Base-by-base conservation (phyloP, 2,329 filamentous ascomycete species). In the Colletotrichum sp. region DNA sequence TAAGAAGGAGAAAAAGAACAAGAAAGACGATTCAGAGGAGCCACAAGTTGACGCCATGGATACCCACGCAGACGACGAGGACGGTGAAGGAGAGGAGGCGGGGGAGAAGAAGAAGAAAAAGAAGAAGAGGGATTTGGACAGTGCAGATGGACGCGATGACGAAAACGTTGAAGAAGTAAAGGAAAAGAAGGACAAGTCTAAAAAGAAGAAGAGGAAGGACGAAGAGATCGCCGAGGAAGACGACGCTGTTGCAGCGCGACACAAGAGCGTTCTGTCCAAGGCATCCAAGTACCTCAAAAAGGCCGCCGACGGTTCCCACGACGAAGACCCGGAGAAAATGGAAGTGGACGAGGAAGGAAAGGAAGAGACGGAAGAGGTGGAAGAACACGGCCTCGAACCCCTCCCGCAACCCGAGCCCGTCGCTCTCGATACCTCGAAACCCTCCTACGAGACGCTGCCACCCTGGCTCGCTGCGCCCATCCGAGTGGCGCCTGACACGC, bases 361-460 rank as follows among this genome's bases (percentile, higher is more conserved):
- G 1, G 82, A 62, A 18, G 78, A 80, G 6, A 79, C 81, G 18
- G 84, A 86, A 55, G 78, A 82, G 26, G 79, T 80, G 15, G 89
- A 91, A 80, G 82, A 93, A 5, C 93, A 96, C 82, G 95, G 95
- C 26, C 88, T 99, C 1, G 92, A 94, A 72, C 96, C 95, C 8
- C 88, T 98, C 24, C 96, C 96, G 9, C 96, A 98, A 79, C 96
- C 95, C 15, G 90, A 90, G 36, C 91, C 90, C 1, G 88, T 92
- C 1, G 86, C 89, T 1, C 89, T 92, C 62, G 86, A 90, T 34
- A 87, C 87, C 2, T 89, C 90, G 67, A 89, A 90, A 69, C 92
- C 93, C 3, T 90, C 90, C n/a, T 96, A 95, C 83, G 93, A 95
- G 34, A 94, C 94, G 1, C 88, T 98, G 4, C 96, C 96, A 0